A percentile compares a stretch with the other conserved stretches of the same genome.
phyloP scores from a whole-genome alignment of 2,329 filamentous ascomycete species.

The Paramyrothecium roridum region DNA sequence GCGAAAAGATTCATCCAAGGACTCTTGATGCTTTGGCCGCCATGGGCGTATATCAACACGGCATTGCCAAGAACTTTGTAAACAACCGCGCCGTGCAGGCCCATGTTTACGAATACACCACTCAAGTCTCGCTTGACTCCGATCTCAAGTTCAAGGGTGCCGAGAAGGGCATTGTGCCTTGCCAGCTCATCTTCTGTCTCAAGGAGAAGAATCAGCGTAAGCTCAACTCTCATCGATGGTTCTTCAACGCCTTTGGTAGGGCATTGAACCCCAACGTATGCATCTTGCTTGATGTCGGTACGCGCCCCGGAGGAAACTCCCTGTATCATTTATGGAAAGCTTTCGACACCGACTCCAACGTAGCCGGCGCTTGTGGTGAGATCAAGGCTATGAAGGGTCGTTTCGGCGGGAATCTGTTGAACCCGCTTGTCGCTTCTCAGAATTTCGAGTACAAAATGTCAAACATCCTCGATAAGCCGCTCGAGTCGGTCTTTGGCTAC shows the following conservation, averaged over 20 bases:
- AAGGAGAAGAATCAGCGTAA: slow-evolving; percentile 99
- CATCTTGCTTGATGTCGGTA: slow-evolving; percentile 94
- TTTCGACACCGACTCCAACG: slow-evolving; percentile 95
- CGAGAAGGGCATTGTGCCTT: slow-evolving; percentile 97
- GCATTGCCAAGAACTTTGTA: slow-evolving; percentile 97
- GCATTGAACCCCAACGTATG: slow-evolving; percentile 94
- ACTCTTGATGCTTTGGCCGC: slow-evolving; percentile 93
- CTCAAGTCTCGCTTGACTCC: slow-evolving; percentile 91
- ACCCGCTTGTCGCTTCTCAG: slow-evolving; percentile 92
- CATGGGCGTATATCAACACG: slow-evolving; percentile 97
- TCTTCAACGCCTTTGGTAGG: slow-evolving; percentile 96
- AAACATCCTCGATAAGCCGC: slow-evolving; percentile 95
- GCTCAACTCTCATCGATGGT: slow-evolving; percentile 97
- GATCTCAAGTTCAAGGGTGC: slow-evolving; percentile 98
- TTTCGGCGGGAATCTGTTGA: slow-evolving; percentile 77
- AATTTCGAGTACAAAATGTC: slow-evolving; percentile 99
- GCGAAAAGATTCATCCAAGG: slow-evolving; percentile 83
- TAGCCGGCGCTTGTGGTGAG: slow-evolving; percentile 93
- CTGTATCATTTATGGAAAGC: slow-evolving; percentile 99
- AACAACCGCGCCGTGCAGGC: slow-evolving; percentile 94
- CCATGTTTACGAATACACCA: slow-evolving; percentile 98
- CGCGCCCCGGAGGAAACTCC: slow-evolving; percentile 81
- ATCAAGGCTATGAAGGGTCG: slow-evolving; percentile 97
- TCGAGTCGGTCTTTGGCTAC: slow-evolving; percentile 97
- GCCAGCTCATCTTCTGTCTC: slow-evolving; percentile 96